Conservation (phyloP, 768 basidiomycete genomes). For the Russula compacta region DNA sequence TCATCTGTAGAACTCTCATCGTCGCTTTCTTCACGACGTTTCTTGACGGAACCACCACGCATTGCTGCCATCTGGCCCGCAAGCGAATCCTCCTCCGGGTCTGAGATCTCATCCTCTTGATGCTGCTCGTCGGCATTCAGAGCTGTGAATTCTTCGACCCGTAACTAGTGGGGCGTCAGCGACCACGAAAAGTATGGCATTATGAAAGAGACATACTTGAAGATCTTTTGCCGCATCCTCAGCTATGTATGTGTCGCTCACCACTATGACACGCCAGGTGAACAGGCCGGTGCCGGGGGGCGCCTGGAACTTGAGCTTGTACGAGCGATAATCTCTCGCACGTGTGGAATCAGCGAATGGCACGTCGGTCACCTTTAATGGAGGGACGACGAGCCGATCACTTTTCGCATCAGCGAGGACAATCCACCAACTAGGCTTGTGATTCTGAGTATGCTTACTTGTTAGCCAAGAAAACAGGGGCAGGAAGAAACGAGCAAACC, state of each 20-base stretch:
- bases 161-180: conserved; percentile 43
- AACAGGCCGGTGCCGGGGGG: conserved; percentile 77
- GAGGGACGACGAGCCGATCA: conserved; percentile 80
- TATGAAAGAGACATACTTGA: conserved; percentile 40
- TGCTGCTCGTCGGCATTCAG: conserved; percentile 48
- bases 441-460: conserved; percentile 41
- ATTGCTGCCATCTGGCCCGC: conserved; percentile 98
- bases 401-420: conserved; percentile 82
- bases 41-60: conserved; percentile 83
- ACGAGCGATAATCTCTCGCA: conserved; percentile 61
- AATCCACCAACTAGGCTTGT: conserved; percentile 90
- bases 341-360: conserved; percentile 47
- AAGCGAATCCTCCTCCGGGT: conserved; percentile 92
- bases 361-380: conserved; percentile 70
- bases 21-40: conserved; percentile 38
- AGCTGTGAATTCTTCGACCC: conserved; percentile 65
- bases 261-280: conserved; percentile 79
- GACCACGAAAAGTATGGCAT: not conserved
- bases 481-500: conserved; percentile 36
- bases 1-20: conserved; percentile 46
- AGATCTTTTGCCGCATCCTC: conserved; percentile 67
- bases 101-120: conserved; percentile 90
- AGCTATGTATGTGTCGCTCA: conserved; percentile 85
- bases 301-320: conserved; percentile 92
- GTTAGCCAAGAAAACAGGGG: not conserved